Percentiles rank a stretch among this genome's conserved stretches.
phyloP scores from a whole-genome alignment of 2,329 filamentous ascomycete species.

The Ramichloridium luteum region DNA sequence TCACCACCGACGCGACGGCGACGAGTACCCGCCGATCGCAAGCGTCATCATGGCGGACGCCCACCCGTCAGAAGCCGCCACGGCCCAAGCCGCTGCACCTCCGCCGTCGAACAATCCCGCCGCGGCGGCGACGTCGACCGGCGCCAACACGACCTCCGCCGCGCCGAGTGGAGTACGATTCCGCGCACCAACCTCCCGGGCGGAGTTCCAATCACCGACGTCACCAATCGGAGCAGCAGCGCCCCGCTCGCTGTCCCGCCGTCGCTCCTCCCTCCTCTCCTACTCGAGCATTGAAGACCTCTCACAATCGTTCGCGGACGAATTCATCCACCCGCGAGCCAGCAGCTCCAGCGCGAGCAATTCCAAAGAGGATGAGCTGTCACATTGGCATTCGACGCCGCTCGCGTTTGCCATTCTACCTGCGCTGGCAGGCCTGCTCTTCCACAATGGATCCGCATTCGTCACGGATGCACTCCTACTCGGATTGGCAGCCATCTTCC shows the following conservation, averaged over 20 bases:
- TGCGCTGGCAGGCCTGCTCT: conserved; percentile 71
- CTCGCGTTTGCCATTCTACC: conserved; percentile 74
- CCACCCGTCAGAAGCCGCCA: too few relatives aligned
- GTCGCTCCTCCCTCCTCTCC: conserved; percentile 67
- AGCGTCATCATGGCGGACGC: too few relatives aligned
- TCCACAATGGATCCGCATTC: conserved; percentile 70
- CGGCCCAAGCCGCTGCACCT: too few relatives aligned
- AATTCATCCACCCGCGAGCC: conserved; percentile 46
- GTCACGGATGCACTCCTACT: conserved; percentile 78
- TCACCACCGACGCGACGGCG: too few relatives aligned
- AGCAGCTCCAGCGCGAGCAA: conserved; percentile 12
- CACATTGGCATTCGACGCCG: conserved; percentile 68
- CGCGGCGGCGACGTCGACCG: too few relatives aligned
- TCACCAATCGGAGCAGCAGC: too few relatives aligned
- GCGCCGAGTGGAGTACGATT: too few relatives aligned
- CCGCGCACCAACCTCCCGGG: too few relatives aligned
- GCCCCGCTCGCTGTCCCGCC: conserved; percentile 30
- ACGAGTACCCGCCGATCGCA: too few relatives aligned
- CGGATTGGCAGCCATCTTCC: conserved; percentile 66
- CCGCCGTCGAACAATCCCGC: too few relatives aligned
- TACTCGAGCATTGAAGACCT: conserved; percentile 60
- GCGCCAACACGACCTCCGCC: too few relatives aligned
- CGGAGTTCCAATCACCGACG: too few relatives aligned
- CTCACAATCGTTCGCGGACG: conserved; percentile 54
- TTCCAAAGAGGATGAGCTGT: conserved; percentile 40